Base-by-base conservation (phyloP, 331 rosid genomes). In the Saraca asoca region DNA sequence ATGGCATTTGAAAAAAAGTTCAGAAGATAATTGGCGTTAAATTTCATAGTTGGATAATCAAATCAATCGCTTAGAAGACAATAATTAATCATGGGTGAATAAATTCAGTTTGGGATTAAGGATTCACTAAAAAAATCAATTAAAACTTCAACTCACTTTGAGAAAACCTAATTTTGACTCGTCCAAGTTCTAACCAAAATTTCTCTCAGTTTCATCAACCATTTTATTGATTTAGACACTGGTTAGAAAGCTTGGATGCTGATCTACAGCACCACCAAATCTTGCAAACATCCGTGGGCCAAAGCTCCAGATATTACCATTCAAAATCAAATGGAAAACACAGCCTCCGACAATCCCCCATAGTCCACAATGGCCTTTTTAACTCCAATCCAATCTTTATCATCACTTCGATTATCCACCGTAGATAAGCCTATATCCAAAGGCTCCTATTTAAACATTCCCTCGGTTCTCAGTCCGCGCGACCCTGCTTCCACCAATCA, bases 381-480 rank as follows among this genome's bases (percentile, higher is more conserved):
- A 34, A 9, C 54, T 66, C 78, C 71, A 29, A n/a, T 16, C 8
- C 8, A 39, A 8, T 8, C 33, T 60, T 12, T 51, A 5, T 15
- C 55, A 64, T 0, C 44, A 17, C 58, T 7, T 38, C 38, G 58
- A 52, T 16, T 57, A 5, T 5, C 61, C 7, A 51, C 89, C 92
- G 88, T 82, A 2, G 76, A 88, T 83, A 56, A 62, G 2, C 0
- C 0, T 0, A 0, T 5, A 91, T 88, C 95, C 24, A 75, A 91
- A 11, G 95, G 75, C 17, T 7, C 19, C 39, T 0, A 48, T 82
- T 81, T n/a, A 83, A 85, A 80, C 1, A 1, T 7, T 0, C 0
- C 12, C 37, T 11, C 9, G 2, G 12, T 12, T 1, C 0, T 0
- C 63, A 71, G 87, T 91, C 96, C 96, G 81, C 50, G 88, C 29